Percentiles rank a stretch among this genome's conserved stretches.
phyloP scores from a whole-genome alignment of 441 rosid genomes.

The Euphorbia schlechtendalii region DNA sequence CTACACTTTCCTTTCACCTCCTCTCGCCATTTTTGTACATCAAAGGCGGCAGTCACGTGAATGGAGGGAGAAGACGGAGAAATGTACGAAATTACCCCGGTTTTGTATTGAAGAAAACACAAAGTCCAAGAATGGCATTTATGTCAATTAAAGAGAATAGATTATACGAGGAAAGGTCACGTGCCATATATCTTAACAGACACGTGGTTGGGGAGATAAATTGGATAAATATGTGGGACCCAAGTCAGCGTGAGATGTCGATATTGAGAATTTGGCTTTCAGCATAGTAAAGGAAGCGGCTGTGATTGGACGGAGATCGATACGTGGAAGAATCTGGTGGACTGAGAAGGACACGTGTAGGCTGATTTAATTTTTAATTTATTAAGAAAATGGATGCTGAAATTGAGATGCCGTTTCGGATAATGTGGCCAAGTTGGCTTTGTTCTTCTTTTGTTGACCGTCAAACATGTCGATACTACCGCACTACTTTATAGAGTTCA shows the following conservation, averaged over 20 bases:
- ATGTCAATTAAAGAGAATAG: not conserved
- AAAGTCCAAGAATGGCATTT: not conserved
- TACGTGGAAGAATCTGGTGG: slow-evolving; percentile 15
- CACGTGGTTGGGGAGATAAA: slow-evolving; percentile 14
- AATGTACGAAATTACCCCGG: slow-evolving; percentile 1
- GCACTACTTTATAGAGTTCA: not conserved
- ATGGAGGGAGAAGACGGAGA: not conserved
- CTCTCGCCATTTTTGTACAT: not conserved
- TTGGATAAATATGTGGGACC: slow-evolving; percentile 26
- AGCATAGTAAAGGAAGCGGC: slow-evolving; percentile 5
- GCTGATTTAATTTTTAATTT: not conserved
- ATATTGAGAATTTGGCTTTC: not conserved
- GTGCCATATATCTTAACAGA: slow-evolving; percentile 8
- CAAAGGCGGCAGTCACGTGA: slow-evolving; percentile 19
- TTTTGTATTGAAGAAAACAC: not conserved
- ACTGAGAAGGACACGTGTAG: slow-evolving; percentile 8
- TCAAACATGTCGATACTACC: not conserved
- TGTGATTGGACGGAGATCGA: slow-evolving; percentile 10
- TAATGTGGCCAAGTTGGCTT: slow-evolving; percentile 20
- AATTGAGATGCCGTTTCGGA: slow-evolving; percentile 15
- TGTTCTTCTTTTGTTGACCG: slow-evolving; percentile 15
- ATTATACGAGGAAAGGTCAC: not conserved
- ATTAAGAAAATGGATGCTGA: not conserved
- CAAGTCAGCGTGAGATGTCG: slow-evolving; percentile 12
- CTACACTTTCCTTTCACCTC: not conserved